phyloP scores from a whole-genome alignment of 768 basidiomycete genomes.

The Stropharia rugosoannulata region DNA sequence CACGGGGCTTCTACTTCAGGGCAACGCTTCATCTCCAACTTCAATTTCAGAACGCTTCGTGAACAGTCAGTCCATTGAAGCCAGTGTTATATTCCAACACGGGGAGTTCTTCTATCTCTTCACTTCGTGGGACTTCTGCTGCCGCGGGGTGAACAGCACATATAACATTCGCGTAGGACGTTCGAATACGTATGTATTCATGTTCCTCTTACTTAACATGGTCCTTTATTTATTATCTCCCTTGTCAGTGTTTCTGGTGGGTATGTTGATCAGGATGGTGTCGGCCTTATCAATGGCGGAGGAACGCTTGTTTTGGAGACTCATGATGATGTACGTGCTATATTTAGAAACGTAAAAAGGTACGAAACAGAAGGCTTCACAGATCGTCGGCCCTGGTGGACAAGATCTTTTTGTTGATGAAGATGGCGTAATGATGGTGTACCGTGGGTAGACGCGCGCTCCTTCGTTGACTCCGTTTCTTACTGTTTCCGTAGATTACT shows the following conservation, averaged over 20 bases:
- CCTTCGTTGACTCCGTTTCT: background rate
- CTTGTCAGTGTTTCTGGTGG: constrained; percentile 35
- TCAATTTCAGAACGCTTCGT: constrained; percentile 44
- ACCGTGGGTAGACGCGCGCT: constrained; percentile 34
- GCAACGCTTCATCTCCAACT: constrained; percentile 28
- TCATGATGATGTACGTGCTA: constrained; percentile 35
- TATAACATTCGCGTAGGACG: constrained; percentile 60
- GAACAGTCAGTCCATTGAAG: constrained; percentile 45
- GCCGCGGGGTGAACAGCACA: constrained; percentile 46
- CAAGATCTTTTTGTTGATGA: constrained; percentile 44
- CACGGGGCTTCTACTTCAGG: constrained; percentile 35
- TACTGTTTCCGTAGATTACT: constrained; percentile 37
- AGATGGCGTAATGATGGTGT: constrained; percentile 43
- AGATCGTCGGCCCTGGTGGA: constrained; percentile 55
- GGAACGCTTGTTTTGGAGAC: constrained; percentile 47
- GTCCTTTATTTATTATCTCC: background rate
- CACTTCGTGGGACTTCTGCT: constrained; percentile 53
- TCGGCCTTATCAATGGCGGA: constrained; percentile 43
- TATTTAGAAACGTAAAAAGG: background rate
- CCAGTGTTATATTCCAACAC: constrained; percentile 40
- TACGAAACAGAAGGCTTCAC: background rate
- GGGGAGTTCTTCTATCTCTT: constrained; percentile 53
- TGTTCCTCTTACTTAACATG: background rate
- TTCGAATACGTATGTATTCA: constrained; percentile 33
- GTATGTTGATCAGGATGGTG: constrained; percentile 45